Conservation (phyloP, 257 asterid species). For the Jaltomata sinuosa region DNA sequence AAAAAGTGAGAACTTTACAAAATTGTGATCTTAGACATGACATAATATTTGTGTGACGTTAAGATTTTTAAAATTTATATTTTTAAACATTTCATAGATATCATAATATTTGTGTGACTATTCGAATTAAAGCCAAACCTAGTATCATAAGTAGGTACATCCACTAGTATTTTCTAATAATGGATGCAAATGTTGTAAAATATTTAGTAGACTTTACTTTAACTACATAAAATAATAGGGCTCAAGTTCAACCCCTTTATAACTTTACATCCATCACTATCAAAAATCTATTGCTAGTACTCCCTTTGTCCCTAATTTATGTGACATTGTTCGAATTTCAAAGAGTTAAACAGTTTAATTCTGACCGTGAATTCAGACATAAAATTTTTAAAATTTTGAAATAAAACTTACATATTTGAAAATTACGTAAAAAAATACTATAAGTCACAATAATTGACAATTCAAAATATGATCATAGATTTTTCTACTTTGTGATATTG, state of each 20-base stretch:
- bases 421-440: too few species aligned
- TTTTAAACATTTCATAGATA: neutral
- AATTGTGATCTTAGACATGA: too few species aligned
- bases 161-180: too few species aligned
- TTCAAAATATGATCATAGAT: too few species aligned
- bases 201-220: neutral
- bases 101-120: neutral
- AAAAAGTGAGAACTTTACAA: neutral
- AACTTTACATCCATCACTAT: neutral
- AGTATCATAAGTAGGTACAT: neutral
- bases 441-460: too few species aligned
- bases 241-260: neutral
- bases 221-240: neutral
- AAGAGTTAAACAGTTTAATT: too few species aligned
- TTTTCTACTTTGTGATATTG: too few species aligned
- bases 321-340: too few species aligned
- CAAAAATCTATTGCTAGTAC: neutral
- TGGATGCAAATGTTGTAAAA: neutral
- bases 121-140: neutral
- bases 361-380: too few species aligned
- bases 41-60: neutral
- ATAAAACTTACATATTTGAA: too few species aligned
- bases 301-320: too few species aligned
- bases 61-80: neutral
- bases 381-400: too few species aligned